phyloP scores from a whole-genome alignment of 192 early-diverging fungal species.

The Gryganskiella cystojenkinii region DNA sequence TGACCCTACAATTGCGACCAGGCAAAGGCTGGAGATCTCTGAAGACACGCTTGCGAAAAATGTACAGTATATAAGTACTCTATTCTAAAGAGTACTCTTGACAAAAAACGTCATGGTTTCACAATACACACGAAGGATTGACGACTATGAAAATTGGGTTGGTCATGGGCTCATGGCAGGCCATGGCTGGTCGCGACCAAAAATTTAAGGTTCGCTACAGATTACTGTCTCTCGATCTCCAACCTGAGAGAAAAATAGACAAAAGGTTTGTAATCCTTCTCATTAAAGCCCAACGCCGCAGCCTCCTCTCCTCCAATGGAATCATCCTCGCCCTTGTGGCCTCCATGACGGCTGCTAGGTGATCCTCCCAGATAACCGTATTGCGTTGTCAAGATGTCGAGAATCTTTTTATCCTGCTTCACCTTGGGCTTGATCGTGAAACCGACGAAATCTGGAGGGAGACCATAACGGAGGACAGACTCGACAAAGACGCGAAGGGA shows the following conservation, averaged over 20 bases:
- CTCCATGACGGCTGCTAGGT: conserved; percentile 48
- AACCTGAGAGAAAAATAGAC: conserved; percentile 80
- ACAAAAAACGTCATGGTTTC: too few relatives aligned
- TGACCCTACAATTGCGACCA: too few relatives aligned
- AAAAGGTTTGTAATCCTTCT: conserved; percentile 94
- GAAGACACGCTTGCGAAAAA: too few relatives aligned
- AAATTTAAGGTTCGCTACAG: too few relatives aligned
- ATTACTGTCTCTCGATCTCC: conserved; percentile 54
- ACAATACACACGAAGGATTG: too few relatives aligned
- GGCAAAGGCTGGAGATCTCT: too few relatives aligned
- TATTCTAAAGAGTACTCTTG: too few relatives aligned
- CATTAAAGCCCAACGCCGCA: conserved; percentile 88
- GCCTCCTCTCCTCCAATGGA: conserved; percentile 63
- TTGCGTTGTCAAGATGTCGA: conserved; percentile 78
- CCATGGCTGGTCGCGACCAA: too few relatives aligned
- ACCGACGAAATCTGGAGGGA: conserved; percentile 90
- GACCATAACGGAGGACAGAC: conserved; percentile 95
- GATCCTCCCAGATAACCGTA: conserved; percentile 90
- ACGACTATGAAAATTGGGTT: too few relatives aligned
- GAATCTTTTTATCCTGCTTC: conserved; percentile 86
- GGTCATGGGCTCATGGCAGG: too few relatives aligned
- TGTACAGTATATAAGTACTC: too few relatives aligned
- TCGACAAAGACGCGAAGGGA: conserved; percentile 96
- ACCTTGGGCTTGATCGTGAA: conserved; percentile 68
- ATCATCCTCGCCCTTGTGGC: conserved; percentile 31